Conservation (phyloP, 352 stramenopile genomes). For the Phytophthora vignae region DNA sequence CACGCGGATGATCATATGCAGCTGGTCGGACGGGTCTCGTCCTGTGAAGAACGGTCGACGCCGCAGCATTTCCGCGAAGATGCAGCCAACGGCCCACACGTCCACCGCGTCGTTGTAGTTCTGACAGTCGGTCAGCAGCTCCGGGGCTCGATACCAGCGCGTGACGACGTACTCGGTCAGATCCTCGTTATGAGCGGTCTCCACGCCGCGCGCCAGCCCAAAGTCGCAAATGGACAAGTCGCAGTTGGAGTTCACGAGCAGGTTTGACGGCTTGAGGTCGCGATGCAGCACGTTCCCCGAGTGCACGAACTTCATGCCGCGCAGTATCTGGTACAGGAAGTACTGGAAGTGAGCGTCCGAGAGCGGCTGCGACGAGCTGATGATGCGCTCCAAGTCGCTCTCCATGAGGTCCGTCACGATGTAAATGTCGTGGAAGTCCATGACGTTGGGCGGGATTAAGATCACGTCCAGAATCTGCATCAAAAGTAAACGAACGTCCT, state of each 20-base stretch:
- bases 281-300: conserved; percentile 95
- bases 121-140: conserved; percentile 92
- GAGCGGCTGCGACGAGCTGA: conserved; percentile 86
- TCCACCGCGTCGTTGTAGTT: conserved; percentile 98
- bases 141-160: conserved; percentile 91
- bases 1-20: conserved; percentile 88
- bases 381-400: conserved; percentile 92
- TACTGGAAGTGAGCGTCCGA: conserved; percentile 91
- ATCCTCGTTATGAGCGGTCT: conserved; percentile 84
- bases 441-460: conserved; percentile 82
- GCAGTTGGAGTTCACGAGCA: conserved; percentile 92
- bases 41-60: conserved; percentile 93
- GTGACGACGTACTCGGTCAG: conserved; percentile 94
- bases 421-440: conserved; percentile 92
- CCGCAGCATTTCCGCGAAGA: conserved; percentile 99
- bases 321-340: conserved; percentile 93
- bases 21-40: conserved; percentile 80
- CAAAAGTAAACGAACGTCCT: background rate
- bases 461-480: conserved; percentile 86
- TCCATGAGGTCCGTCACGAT: conserved; percentile 94
- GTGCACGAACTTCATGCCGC: conserved; percentile 98
- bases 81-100: conserved; percentile 98
- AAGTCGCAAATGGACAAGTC: conserved; percentile 94
- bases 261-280: conserved; percentile 90
- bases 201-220: conserved; percentile 91